Evolutionary conservation across 352 stramenopile genomes (phyloP), one percentile per base, ranked within the genome.

Genomic region (Globisporangium paroecandrum): DNA sequence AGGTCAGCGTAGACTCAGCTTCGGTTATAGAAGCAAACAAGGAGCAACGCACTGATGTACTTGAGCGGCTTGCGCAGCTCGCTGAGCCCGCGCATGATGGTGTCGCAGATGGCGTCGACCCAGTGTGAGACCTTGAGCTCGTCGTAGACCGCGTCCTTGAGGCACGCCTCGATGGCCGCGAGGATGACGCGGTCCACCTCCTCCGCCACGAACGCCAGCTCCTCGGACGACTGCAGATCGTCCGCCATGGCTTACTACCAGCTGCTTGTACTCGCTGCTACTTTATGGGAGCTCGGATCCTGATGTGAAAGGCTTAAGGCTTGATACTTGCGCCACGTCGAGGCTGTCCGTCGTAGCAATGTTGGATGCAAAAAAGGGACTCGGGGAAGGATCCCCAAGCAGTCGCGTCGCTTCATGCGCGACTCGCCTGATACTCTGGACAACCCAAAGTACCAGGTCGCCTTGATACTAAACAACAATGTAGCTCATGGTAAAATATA

Each of bases 31-130:
- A 10, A 41, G 34, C 27, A 32, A 32, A 0, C 12, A 24, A 47
- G 34, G 0, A 29, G 1, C 4, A 12, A 58, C 75, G 13, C 74
- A 93, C 83, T 82, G 47, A 95, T 83, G 69, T 97, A 98, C 77
- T 98, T 98, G 73, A 98, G 95, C 2, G 92, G 92, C 60, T 98
- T 98, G 68, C 87, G 84, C 54, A 97, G 72, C 57, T 97, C 85
- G 55, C 82, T 75, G 24, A 98, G 85, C 4, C 79, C 84, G 57
- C 91, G 87, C 83, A 97, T 94, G 71, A 95, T 89, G 24, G 75
- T 76, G 46, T 97, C 89, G 73, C 92, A 98, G 61, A 98, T 97
- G 24, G 76, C 79, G 75, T 98, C 92, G 53, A 98, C 78, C 93
- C 93, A 98, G 36, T 94, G 79, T 5, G 86, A 77, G 13, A 97